These are phyloP conservation scores for Typha latifolia DNA, from an alignment of 176 grass and related monocot genomes.

Conservation along the genomic window DNA sequence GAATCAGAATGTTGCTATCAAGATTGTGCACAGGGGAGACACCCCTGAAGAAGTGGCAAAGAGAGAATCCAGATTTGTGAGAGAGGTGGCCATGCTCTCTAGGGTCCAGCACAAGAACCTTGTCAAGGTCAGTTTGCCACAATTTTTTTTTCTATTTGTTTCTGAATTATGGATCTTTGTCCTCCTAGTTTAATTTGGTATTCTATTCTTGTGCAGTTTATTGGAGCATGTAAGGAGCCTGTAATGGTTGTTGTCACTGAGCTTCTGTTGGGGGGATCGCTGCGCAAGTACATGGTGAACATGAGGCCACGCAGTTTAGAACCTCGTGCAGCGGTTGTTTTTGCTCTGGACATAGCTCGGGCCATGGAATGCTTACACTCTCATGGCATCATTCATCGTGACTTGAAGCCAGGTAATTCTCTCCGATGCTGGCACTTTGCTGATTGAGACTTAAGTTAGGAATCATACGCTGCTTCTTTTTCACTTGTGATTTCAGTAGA, in stretches of 20 bases:
- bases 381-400: conserved; percentile 96
- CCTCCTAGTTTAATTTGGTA: neutral
- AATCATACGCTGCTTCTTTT: neutral
- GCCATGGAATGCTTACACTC: conserved; percentile 97
- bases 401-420: conserved; percentile 84
- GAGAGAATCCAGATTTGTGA: conserved; percentile 73
- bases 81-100: conserved; percentile 89
- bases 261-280: conserved; percentile 71
- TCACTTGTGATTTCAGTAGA: neutral
- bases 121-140: conserved; percentile 55
- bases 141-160: neutral
- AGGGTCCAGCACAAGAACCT: conserved; percentile 96
- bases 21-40: conserved; percentile 87
- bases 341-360: conserved; percentile 80
- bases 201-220: conserved; percentile 39
- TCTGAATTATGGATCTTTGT: neutral
- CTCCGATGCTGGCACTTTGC: neutral
- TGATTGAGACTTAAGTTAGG: neutral
- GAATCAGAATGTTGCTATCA: conserved; percentile 93
- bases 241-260: conserved; percentile 97
- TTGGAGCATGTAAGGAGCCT: conserved; percentile 97
- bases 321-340: conserved; percentile 52
- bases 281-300: conserved; percentile 76
- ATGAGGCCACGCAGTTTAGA: conserved; percentile 68
- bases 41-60: conserved; percentile 66